Conservation (phyloP, 2,329 filamentous ascomycete species). For the Ophiosphaerella korrae region DNA sequence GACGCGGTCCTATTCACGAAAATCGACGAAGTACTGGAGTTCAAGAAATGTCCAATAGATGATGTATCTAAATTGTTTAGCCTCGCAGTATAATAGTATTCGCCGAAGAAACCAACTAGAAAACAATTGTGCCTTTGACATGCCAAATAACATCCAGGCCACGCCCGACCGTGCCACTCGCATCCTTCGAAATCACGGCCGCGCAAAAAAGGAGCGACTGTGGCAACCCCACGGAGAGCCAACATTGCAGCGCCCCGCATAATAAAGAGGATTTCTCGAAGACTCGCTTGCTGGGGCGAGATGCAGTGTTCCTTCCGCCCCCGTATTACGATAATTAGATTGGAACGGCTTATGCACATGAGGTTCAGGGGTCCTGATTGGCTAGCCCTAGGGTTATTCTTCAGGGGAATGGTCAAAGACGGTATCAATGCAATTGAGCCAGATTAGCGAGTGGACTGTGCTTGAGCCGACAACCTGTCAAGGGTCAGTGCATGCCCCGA, state of each 20-base stretch:
- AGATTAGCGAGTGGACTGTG: not conserved
- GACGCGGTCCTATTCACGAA: not conserved
- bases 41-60: too few relatives aligned
- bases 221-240: not conserved
- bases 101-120: not conserved
- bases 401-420: not conserved
- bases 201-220: not conserved
- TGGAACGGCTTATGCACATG: conserved; percentile 1
- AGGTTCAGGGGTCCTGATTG: not conserved
- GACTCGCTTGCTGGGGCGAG: not conserved
- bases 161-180: not conserved
- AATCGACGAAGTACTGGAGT: too few relatives aligned
- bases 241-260: not conserved
- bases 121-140: not conserved
- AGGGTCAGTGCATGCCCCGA: too few relatives aligned
- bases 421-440: not conserved
- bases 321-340: not conserved
- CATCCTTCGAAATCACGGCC: not conserved
- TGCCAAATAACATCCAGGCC: not conserved
- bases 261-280: not conserved
- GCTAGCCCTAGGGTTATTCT: not conserved
- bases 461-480: not conserved
- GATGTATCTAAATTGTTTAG: too few relatives aligned
- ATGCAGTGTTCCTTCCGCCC: not conserved
- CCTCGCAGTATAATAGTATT: too few relatives aligned